These are phyloP conservation scores for Cylindricascospora bacillispora DNA, from an alignment of 1,139 yeast species.

Conservation along the genomic window DNA sequence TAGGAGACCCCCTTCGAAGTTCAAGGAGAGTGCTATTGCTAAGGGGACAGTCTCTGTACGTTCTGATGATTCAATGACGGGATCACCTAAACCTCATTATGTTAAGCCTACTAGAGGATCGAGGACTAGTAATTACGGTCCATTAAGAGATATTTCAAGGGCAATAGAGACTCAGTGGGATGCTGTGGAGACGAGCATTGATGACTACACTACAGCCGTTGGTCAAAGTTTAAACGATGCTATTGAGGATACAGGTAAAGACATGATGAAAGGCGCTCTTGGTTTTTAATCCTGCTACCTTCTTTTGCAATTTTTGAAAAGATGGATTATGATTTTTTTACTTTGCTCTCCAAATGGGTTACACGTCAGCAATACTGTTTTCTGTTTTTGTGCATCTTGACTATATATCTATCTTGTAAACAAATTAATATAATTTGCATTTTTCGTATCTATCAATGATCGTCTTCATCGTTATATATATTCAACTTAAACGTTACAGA, in stretches of 20 bases:
- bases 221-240: slow-evolving; percentile 44
- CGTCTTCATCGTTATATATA: too few species aligned
- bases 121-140: slow-evolving; percentile 27
- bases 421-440: too few species aligned
- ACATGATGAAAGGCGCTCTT: slow-evolving; percentile 40
- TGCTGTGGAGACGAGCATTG: slow-evolving; percentile 40
- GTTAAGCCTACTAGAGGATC: slow-evolving; percentile 35
- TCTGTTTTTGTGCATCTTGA: too few species aligned
- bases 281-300: slow-evolving; percentile 37
- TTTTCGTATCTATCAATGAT: too few species aligned
- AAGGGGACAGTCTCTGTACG: slow-evolving; percentile 36
- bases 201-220: slow-evolving; percentile 44
- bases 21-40: slow-evolving; percentile 45
- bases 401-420: too few species aligned
- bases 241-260: slow-evolving; percentile 37
- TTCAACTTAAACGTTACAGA: too few species aligned
- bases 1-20: slow-evolving; percentile 40
- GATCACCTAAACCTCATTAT: slow-evolving; percentile 26
- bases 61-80: slow-evolving; percentile 6
- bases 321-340: too few species aligned
- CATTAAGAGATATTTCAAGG: slow-evolving; percentile 32
- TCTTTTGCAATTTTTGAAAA: background rate
- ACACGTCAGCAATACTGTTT: too few species aligned
- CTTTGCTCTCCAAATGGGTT: too few species aligned
- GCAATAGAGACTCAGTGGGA: slow-evolving; percentile 42